These are phyloP conservation scores for Hemisphaericaspora subhashii DNA, from an alignment of 1,139 yeast genomes.

Conservation along the genomic window DNA sequence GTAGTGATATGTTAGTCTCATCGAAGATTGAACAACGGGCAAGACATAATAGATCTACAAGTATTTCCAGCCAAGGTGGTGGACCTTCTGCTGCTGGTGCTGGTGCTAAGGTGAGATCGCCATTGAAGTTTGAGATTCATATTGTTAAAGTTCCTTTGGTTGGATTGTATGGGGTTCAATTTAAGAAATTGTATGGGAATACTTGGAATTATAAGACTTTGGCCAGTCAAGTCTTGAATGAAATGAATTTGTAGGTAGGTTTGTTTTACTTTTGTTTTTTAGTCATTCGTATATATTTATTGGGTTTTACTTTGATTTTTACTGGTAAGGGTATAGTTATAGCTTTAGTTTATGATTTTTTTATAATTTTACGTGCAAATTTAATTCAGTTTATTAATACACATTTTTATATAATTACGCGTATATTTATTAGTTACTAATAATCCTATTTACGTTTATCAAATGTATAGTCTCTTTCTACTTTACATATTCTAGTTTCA, in stretches of 20 bases:
- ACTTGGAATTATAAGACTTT: slow-evolving; percentile 95
- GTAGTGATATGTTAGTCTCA: slow-evolving; percentile 66
- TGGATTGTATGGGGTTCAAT: slow-evolving; percentile 90
- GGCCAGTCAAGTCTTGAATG: slow-evolving; percentile 82
- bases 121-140: slow-evolving; percentile 86
- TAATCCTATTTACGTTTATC: slow-evolving; percentile 2
- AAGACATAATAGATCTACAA: slow-evolving; percentile 32
- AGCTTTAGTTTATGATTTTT: too few species aligned
- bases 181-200: slow-evolving; percentile 89
- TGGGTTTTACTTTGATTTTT: too few species aligned
- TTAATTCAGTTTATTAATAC: neutral
- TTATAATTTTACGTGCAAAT: neutral
- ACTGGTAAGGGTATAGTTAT: too few species aligned
- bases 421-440: too few species aligned
- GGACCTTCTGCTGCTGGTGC: neutral
- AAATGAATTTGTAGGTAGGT: slow-evolving; percentile 66
- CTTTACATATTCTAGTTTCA: slow-evolving; percentile 16
- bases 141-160: slow-evolving; percentile 91
- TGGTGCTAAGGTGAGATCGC: slow-evolving; percentile 29
- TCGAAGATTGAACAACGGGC: slow-evolving; percentile 57
- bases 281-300: too few species aligned
- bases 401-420: too few species aligned
- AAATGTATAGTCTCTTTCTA: slow-evolving; percentile 16
- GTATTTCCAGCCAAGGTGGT: slow-evolving; percentile 22
- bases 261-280: too few species aligned